phyloP scores from a whole-genome alignment of 176 grass and related monocot species.

The Phoenix roebelenii region DNA sequence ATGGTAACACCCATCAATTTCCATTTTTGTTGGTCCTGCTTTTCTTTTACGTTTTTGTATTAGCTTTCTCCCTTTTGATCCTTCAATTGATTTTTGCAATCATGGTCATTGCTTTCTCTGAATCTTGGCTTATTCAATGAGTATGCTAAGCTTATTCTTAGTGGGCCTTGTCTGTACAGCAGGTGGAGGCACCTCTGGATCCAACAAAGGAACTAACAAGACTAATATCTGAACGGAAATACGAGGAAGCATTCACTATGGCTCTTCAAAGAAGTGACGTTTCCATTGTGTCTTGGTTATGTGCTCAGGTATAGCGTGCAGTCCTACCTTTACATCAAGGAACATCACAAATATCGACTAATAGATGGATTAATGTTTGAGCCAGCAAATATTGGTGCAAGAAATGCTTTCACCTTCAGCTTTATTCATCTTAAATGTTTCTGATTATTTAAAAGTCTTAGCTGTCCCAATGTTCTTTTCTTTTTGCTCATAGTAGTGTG shows the following conservation, averaged over 20 bases:
- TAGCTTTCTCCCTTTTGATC: background rate
- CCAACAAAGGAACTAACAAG: slow-evolving; percentile 62
- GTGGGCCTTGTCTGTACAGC: slow-evolving; percentile 20
- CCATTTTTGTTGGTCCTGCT: background rate
- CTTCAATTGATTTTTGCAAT: background rate
- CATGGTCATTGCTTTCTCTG: too few relatives aligned
- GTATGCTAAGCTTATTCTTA: background rate
- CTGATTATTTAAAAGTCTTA: too few relatives aligned
- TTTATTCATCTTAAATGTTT: too few relatives aligned
- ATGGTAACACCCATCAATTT: slow-evolving; percentile 21
- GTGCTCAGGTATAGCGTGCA: slow-evolving; percentile 48
- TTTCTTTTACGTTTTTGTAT: background rate
- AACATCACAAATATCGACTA: too few relatives aligned
- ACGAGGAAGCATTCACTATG: slow-evolving; percentile 82
- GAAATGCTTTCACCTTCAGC: too few relatives aligned
- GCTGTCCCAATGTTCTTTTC: too few relatives aligned
- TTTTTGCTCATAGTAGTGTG: too few relatives aligned
- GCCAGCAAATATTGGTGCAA: too few relatives aligned
- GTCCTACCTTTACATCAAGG: too few relatives aligned
- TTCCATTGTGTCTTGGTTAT: slow-evolving; percentile 81
- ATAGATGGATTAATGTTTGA: too few relatives aligned
- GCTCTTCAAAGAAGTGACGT: slow-evolving; percentile 87
- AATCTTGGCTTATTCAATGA: too few relatives aligned
- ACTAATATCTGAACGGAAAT: slow-evolving; percentile 64
- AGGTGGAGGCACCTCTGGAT: slow-evolving; percentile 64